Evolutionary conservation across 352 stramenopile genomes (phyloP).

Genomic region (Phytopythium kandeliae): DNA sequence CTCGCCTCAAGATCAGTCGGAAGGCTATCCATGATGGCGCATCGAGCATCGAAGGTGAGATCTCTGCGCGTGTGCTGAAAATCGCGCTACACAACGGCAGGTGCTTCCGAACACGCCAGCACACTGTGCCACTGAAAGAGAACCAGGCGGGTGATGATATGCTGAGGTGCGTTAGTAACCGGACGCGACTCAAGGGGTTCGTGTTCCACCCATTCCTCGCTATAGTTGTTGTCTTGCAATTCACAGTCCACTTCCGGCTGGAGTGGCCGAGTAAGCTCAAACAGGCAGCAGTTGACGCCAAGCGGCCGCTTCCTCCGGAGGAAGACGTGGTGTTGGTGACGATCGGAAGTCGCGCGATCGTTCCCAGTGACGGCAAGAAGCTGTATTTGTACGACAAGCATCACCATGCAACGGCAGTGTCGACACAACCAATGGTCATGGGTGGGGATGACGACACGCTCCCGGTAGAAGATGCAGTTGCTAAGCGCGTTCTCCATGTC

Average conservation of each 20-base stretch:
- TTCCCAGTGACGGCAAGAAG: conserved; percentile 73
- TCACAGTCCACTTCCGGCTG: conserved; percentile 78
- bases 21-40: conserved; percentile 46
- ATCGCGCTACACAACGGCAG: conserved; percentile 88
- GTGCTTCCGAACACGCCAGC: conserved; percentile 59
- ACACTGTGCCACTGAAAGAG: conserved; percentile 64
- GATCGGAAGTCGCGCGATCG: conserved; percentile 53
- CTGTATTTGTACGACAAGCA: conserved; percentile 68
- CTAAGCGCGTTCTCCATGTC: conserved; percentile 48
- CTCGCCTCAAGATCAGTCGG: conserved; percentile 57
- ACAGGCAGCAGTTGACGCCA: conserved; percentile 51
- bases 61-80: conserved; percentile 76
- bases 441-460: conserved; percentile 7
- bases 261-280: conserved; percentile 61
- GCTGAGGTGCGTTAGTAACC: conserved; percentile 40
- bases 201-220: conserved; percentile 72
- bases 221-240: conserved; percentile 84
- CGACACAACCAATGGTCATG: conserved; percentile 14
- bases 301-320: conserved; percentile 46
- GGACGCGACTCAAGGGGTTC: conserved; percentile 62
- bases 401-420: conserved; percentile 24
- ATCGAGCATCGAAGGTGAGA: conserved; percentile 43
- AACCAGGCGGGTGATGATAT: conserved; percentile 63
- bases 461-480: conserved; percentile 11
- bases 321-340: conserved; percentile 77